These are phyloP conservation scores for Amyloporia xantha DNA, from an alignment of 768 basidiomycete genomes.

Conservation along the genomic window DNA sequence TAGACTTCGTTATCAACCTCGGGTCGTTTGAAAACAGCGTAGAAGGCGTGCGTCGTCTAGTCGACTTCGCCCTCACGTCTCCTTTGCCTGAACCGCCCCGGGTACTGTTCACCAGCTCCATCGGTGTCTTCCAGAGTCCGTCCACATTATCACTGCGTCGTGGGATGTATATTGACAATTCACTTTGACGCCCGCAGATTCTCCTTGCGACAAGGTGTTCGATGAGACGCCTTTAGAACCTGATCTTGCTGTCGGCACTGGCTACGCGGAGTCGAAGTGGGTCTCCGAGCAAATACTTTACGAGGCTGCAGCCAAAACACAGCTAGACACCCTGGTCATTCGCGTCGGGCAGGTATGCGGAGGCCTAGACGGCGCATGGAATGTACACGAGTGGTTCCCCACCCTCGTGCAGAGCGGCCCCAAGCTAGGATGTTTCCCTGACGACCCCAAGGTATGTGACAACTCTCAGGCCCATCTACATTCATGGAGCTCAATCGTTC, in stretches of 20 bases:
- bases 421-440: conserved; percentile 1
- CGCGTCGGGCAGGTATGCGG: conserved; percentile 41
- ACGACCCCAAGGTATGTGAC: neutral
- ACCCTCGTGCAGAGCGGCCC: conserved; percentile 23
- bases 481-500: neutral
- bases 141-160: neutral
- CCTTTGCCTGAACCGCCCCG: conserved; percentile 9
- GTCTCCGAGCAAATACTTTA: conserved; percentile 33
- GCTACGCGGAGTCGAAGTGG: conserved; percentile 34
- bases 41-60: conserved; percentile 15
- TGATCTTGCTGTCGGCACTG: conserved; percentile 8
- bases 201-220: neutral
- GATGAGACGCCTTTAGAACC: neutral
- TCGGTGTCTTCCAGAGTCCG: conserved; percentile 15
- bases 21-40: conserved; percentile 32
- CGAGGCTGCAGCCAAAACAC: conserved; percentile 22
- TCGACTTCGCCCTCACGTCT: conserved; percentile 9
- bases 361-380: conserved; percentile 35
- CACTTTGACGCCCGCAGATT: neutral
- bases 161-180: neutral
- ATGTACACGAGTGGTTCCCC: conserved; percentile 38
- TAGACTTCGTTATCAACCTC: conserved; percentile 36
- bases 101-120: conserved; percentile 21
- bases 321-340: conserved; percentile 27
- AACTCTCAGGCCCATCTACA: neutral